A percentile compares a stretch with the other conserved stretches of the same genome.
Evolutionary conservation across 225 moss, liverwort and hornwort species (phyloP).

Genomic region (Asterella californica): DNA sequence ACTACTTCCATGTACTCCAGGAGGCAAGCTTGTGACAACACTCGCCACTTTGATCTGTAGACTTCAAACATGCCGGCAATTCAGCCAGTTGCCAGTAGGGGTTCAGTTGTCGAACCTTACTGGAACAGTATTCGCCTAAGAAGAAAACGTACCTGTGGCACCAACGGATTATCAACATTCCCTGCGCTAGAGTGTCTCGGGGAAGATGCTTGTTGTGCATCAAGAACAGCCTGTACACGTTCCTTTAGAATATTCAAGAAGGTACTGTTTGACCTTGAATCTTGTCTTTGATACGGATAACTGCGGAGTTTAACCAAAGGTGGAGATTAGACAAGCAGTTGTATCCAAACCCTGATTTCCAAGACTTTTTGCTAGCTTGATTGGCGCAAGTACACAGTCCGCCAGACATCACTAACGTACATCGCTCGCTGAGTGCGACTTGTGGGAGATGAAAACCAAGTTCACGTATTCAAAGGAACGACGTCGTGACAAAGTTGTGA

Average conservation of each 20-base stretch:
- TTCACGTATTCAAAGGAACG: background rate
- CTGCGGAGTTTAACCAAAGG: slow-evolving; percentile 21
- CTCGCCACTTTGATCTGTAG: background rate
- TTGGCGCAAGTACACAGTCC: background rate
- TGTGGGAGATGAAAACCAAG: background rate
- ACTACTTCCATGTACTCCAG: background rate
- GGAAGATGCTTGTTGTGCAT: slow-evolving; percentile 37
- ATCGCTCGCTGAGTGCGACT: background rate
- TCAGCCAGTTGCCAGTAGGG: background rate
- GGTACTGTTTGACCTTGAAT: slow-evolving; percentile 18
- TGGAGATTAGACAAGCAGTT: background rate
- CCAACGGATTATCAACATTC: slow-evolving; percentile 28
- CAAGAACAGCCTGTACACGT: slow-evolving; percentile 40
- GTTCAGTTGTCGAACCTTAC: background rate
- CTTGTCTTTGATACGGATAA: slow-evolving; percentile 19
- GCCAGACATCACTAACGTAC: background rate
- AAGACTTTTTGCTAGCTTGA: background rate
- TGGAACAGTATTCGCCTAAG: background rate
- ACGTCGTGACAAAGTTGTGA: background rate
- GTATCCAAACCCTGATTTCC: too few relatives aligned
- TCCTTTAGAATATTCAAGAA: slow-evolving; percentile 43
- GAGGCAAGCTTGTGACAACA: background rate
- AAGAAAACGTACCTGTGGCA: slow-evolving; percentile 26
- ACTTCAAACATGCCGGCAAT: too few relatives aligned
- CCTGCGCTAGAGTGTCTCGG: slow-evolving; percentile 22